Evolutionary conservation across 352 stramenopile species (phyloP).

Genomic region (Pythium volutum): DNA sequence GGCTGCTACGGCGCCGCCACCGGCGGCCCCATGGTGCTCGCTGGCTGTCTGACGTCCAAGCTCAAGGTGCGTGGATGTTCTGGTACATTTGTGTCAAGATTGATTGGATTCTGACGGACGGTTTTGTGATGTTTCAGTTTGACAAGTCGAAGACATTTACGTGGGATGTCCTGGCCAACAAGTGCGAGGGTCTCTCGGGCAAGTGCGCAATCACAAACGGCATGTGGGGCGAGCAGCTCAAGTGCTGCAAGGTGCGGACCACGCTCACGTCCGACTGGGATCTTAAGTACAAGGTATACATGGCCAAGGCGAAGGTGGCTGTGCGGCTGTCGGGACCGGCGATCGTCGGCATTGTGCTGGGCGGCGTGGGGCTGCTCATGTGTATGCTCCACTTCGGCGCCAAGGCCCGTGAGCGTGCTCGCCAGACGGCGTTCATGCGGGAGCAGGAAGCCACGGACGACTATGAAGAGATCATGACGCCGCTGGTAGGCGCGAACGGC

Average conservation of each 20-base stretch:
- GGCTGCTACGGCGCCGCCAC: slow-evolving; percentile 73
- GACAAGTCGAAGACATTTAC: slow-evolving; percentile 81
- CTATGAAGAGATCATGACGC: slow-evolving; percentile 90
- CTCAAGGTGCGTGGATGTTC: slow-evolving; percentile 34
- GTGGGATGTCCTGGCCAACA: slow-evolving; percentile 79
- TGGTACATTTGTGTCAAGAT: not conserved
- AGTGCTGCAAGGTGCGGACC: slow-evolving; percentile 67
- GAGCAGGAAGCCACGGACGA: slow-evolving; percentile 87
- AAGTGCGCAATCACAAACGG: slow-evolving; percentile 85
- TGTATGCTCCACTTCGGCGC: slow-evolving; percentile 78
- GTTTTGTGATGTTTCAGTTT: slow-evolving; percentile 29
- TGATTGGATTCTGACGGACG: not conserved
- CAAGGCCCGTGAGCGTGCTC: slow-evolving; percentile 76
- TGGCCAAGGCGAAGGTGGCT: slow-evolving; percentile 37
- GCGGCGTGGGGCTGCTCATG: slow-evolving; percentile 77
- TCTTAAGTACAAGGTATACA: slow-evolving; percentile 68
- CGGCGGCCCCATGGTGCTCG: slow-evolving; percentile 68
- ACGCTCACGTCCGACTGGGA: slow-evolving; percentile 69
- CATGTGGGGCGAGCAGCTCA: slow-evolving; percentile 78
- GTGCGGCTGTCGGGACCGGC: slow-evolving; percentile 64
- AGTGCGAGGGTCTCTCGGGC: slow-evolving; percentile 73
- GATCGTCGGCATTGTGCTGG: slow-evolving; percentile 81
- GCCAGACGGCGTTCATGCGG: slow-evolving; percentile 82
- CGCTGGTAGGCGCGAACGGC: slow-evolving; percentile 59
- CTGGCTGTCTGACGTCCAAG: slow-evolving; percentile 70